Base-by-base conservation (phyloP, 176 grass and related monocot species). In the Urochloa ruziziensis region DNA sequence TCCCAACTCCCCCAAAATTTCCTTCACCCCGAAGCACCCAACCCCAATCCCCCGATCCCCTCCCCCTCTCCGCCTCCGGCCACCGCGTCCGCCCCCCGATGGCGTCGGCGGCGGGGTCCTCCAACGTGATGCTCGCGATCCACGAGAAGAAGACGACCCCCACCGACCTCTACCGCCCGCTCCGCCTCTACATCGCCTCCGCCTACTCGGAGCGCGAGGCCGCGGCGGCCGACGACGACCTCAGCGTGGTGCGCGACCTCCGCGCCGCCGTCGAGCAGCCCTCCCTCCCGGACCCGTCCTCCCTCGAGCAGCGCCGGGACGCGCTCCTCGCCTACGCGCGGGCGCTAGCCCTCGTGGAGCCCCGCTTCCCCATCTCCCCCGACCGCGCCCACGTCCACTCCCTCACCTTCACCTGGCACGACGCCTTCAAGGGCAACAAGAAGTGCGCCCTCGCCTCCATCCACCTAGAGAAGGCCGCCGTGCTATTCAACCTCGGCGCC, bases 61-160 rank as follows among this genome's bases (percentile, higher is more conserved):
- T 9, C 46, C 47, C 70, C 75, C 19, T 1, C 30, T 56, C 25
- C 56, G 34, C 56, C 59, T 43, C 62, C 84, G 60, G 68, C 67
- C 35, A 79, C 67, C 58, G 52, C 84, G 56, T 72, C 68, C 85
- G 46, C 67, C 37, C 57, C 68, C 53, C 61, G 44, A 91, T 85
- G 85, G 73, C 91, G 70, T 62, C 75, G 43, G 51, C 73, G 48
- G 17, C 75, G 65, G 27, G 70, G 71, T 70, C 62, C 70, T 40
- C 82, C 70, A 99, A 96, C 91, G 84, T 99, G 78, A 99, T 96
- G 97, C 93, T 99, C 21, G 97, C 91, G 24, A 92, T 99, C 39
- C 97, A 99, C 88, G 97, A 99, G 87, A 99, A 99, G 93, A 99
- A 94, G 64, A 83, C 93, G 2, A 25, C 85, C 11, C 10, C 93